Percentiles rank a stretch among this genome's conserved stretches.
Evolutionary conservation across 345 rosid species (phyloP).

Genomic region (Jatropha curcas): DNA sequence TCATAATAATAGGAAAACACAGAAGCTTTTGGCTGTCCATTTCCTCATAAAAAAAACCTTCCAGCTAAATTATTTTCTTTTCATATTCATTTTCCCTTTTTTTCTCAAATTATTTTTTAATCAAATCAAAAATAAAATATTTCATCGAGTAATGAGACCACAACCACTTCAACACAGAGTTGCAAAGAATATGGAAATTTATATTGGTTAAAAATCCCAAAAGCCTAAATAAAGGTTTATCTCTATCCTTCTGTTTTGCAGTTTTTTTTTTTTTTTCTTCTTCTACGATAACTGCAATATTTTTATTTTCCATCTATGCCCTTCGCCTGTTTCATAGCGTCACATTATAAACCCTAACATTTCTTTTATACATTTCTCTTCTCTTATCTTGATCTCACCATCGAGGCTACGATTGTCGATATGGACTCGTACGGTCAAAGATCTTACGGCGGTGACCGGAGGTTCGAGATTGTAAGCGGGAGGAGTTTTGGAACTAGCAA

Average conservation of each 20-base stretch:
- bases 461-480: conserved; percentile 54
- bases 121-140: no score
- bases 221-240: background rate
- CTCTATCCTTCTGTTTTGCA: background rate
- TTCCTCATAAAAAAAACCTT: conserved; percentile 2
- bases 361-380: background rate
- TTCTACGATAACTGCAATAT: background rate
- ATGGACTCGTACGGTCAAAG: conserved; percentile 44
- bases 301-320: conserved; percentile 13
- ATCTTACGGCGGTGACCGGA: conserved; percentile 29
- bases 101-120: no score
- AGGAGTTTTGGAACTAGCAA: conserved; percentile 35
- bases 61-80: background rate
- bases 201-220: background rate
- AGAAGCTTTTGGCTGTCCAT: background rate
- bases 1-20: conserved; percentile 4
- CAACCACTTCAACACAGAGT: background rate
- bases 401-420: background rate
- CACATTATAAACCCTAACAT: conserved; percentile 26
- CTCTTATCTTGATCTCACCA: background rate
- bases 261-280: no score
- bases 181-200: no score
- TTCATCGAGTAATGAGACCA: background rate
- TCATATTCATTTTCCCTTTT: background rate
- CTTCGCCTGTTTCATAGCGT: conserved; percentile 6